phyloP scores from a whole-genome alignment of 2,329 filamentous ascomycete genomes.

The Ampelomyces quisqualis region DNA sequence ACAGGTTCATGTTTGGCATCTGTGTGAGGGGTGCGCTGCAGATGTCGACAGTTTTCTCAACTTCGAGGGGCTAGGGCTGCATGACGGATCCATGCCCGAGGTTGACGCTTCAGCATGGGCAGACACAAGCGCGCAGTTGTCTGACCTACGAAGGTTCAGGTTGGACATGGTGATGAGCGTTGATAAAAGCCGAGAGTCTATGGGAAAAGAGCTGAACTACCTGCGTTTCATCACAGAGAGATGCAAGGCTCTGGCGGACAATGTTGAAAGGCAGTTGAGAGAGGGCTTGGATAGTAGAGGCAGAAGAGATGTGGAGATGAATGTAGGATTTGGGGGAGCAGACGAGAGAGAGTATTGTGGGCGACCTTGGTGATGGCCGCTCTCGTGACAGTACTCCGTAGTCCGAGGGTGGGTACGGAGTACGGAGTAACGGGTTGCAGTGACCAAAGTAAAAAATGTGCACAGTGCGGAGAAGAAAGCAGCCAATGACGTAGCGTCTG shows the following conservation, averaged over 20 bases:
- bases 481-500: conserved; percentile 28
- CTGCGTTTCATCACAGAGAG: background rate
- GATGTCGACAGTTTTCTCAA: conserved; percentile 1
- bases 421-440: too few relatives aligned
- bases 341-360: background rate
- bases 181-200: background rate
- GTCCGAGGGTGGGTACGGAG: too few relatives aligned
- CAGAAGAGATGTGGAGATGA: background rate
- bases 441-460: conserved; percentile 6
- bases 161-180: conserved; percentile 1
- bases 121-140: background rate
- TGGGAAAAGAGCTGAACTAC: background rate
- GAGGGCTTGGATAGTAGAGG: background rate
- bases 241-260: background rate
- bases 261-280: conserved; percentile 1
- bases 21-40: background rate
- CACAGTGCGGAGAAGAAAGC: conserved; percentile 11
- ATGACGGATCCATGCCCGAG: background rate
- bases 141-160: background rate
- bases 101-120: conserved; percentile 2
- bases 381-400: conserved; percentile 13
- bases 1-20: conserved; percentile 1
- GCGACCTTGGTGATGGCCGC: conserved; percentile 2
- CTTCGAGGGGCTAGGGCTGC: background rate
- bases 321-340: conserved; percentile 2